These are phyloP conservation scores for Tritrichomonas musculus DNA, from an alignment of 208 protist species.

Conservation along the genomic window DNA sequence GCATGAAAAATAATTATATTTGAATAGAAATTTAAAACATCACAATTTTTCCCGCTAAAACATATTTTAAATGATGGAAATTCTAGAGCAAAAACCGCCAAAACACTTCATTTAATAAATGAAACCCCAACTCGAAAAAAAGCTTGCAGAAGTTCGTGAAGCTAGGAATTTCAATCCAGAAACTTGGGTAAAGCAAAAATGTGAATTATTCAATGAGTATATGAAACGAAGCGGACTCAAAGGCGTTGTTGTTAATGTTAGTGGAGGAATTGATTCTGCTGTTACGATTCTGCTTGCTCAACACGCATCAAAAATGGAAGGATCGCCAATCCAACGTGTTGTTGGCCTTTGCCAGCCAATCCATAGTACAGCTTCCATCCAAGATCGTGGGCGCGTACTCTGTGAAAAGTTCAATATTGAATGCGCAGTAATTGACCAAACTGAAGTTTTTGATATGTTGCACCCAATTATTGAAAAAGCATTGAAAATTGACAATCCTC, in stretches of 20 bases:
- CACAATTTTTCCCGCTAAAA: too few species aligned
- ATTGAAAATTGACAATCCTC: background rate
- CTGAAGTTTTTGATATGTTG: background rate
- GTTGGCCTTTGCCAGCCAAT: background rate
- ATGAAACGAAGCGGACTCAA: background rate
- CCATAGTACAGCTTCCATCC: background rate
- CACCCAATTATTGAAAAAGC: background rate
- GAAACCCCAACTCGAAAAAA: background rate
- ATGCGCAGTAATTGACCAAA: background rate
- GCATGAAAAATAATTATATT: too few species aligned
- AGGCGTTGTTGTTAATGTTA: background rate
- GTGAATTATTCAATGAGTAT: background rate
- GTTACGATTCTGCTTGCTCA: background rate
- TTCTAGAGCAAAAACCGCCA: too few species aligned
- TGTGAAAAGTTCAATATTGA: background rate
- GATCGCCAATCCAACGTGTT: background rate
- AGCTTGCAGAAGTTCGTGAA: background rate
- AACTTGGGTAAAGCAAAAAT: background rate
- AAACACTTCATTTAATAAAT: background rate
- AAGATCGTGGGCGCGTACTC: background rate
- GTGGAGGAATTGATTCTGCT: background rate
- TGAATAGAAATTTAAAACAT: too few species aligned
- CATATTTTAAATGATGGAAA: too few species aligned
- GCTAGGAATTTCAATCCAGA: background rate
- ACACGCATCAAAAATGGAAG: background rate